phyloP scores from a whole-genome alignment of 441 rosid species.

The Erysimum cheiri region DNA sequence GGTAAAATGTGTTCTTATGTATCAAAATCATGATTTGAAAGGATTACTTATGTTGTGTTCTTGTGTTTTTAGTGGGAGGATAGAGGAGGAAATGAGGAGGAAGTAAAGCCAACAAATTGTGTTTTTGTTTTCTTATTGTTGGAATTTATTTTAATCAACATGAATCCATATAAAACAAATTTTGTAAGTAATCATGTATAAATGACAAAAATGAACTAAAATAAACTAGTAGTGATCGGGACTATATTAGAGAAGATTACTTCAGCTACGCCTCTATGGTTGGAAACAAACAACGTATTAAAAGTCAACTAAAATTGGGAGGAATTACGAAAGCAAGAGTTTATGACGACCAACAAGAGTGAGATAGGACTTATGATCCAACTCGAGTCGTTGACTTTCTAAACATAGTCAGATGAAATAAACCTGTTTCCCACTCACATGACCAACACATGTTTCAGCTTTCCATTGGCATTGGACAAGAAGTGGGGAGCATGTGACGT shows the following conservation, averaged over 20 bases:
- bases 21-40: neutral
- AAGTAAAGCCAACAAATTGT: neutral
- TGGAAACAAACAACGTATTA: constrained; percentile 17
- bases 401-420: constrained; percentile 20
- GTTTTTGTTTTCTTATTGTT: neutral
- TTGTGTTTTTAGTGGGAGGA: neutral
- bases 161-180: neutral
- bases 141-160: constrained; percentile 3
- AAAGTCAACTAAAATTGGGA: neutral
- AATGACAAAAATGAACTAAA: neutral
- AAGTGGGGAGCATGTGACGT: constrained; percentile 31
- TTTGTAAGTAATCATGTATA: neutral
- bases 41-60: neutral
- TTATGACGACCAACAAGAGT: constrained; percentile 30
- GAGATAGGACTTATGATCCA: constrained; percentile 30
- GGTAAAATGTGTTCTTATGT: too few species aligned
- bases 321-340: constrained; percentile 15
- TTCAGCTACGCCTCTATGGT: constrained; percentile 10
- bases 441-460: constrained; percentile 35
- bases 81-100: neutral
- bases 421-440: constrained; percentile 37
- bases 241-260: neutral
- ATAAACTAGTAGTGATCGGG: neutral
- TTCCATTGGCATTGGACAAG: constrained; percentile 32
- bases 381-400: constrained; percentile 33